These are phyloP conservation scores for Sphaerulina musiva DNA, from an alignment of 2,329 filamentous ascomycete species.

Conservation along the genomic window DNA sequence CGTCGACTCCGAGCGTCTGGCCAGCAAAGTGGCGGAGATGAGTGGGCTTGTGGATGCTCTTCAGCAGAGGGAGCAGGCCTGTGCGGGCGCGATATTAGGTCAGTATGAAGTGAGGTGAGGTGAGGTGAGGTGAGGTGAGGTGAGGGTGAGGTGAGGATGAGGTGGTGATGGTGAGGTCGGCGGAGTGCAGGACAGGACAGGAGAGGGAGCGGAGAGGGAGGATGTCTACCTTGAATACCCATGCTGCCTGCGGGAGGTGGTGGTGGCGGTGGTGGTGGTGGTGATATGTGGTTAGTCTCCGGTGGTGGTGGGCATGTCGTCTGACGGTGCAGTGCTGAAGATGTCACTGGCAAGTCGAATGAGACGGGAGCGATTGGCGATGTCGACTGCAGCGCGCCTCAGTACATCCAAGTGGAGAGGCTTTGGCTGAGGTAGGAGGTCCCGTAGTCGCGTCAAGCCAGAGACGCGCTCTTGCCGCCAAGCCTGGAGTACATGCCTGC, in stretches of 20 bases:
- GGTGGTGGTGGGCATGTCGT: not conserved
- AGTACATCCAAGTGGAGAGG: too few species aligned
- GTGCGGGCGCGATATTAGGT: not conserved
- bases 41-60: constrained; percentile 88
- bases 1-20: constrained; percentile 88
- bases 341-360: not conserved
- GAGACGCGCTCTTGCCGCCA: too few species aligned
- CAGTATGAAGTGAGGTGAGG: not conserved
- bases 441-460: too few species aligned
- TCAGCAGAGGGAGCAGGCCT: constrained; percentile 86
- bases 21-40: constrained; percentile 81
- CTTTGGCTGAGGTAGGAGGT: too few species aligned
- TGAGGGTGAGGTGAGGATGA: not conserved
- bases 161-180: not conserved
- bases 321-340: not conserved
- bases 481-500: too few species aligned
- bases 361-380: too few species aligned
- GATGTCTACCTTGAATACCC: constrained; percentile 35
- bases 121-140: not conserved
- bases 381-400: too few species aligned
- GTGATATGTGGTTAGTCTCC: not conserved
- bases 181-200: too few species aligned
- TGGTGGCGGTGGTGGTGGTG: constrained; percentile 2
- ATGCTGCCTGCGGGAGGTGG: constrained; percentile 16
- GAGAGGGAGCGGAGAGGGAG: not conserved